Evolutionary conservation across 345 rosid species (phyloP).

Genomic region (Lenwebbia sp.): DNA sequence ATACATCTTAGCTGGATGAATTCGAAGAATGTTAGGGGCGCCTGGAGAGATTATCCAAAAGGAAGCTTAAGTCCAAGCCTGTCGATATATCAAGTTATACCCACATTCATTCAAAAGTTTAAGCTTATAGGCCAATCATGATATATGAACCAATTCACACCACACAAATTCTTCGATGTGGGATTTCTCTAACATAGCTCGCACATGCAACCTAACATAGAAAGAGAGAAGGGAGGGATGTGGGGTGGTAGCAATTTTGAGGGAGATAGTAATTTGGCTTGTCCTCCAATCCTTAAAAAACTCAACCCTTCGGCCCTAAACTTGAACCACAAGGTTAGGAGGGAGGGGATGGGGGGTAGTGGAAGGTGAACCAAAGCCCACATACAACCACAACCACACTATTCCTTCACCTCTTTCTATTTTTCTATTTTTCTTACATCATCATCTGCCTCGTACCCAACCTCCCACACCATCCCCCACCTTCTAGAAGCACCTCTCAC

Average conservation of each 20-base stretch:
- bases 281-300: not conserved
- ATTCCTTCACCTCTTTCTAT: slow-evolving; percentile 1
- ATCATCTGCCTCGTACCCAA: slow-evolving; percentile 23
- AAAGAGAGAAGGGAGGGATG: not conserved
- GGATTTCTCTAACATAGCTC: too few species aligned
- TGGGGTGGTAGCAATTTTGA: not conserved
- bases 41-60: too few species aligned
- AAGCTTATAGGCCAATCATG: too few species aligned
- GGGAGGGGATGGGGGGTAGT: slow-evolving; percentile 3
- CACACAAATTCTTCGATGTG: too few species aligned
- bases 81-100: too few species aligned
- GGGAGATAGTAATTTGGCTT: not conserved
- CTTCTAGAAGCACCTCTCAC: not conserved
- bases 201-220: too few species aligned
- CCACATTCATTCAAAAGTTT: too few species aligned
- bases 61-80: too few species aligned
- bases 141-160: too few species aligned
- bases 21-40: too few species aligned
- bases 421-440: slow-evolving; percentile 6
- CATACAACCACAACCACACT: slow-evolving; percentile 33
- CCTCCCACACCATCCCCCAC: slow-evolving; percentile 21
- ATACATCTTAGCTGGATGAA: not conserved
- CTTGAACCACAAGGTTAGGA: slow-evolving; percentile 26
- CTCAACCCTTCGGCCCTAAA: slow-evolving; percentile 6
- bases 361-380: slow-evolving; percentile 69